Percentiles rank a stretch among this genome's conserved stretches.
Evolutionary conservation across 2,329 filamentous ascomycete species (phyloP).

Genomic region (Aureobasidium melanogenum): DNA sequence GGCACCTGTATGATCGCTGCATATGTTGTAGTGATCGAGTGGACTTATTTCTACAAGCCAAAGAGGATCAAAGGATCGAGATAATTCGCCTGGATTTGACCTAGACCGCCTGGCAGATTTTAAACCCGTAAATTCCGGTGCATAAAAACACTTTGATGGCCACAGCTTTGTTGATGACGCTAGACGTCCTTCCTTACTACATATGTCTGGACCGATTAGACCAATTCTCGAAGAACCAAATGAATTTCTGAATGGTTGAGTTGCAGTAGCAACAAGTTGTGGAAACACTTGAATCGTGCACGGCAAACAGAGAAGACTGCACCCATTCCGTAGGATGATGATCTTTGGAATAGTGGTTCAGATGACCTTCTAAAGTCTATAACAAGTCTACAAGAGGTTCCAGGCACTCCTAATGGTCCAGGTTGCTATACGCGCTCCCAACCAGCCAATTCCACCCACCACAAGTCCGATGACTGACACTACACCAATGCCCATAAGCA

Average conservation of each 20-base stretch:
- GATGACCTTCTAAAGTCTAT: too few relatives aligned
- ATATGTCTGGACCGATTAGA: too few relatives aligned
- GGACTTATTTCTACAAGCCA: neutral
- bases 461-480: conserved; percentile 22
- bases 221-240: too few relatives aligned
- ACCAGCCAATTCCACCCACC: conserved; percentile 9
- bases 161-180: neutral
- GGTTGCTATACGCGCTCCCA: neutral
- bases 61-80: neutral
- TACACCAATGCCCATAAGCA: conserved; percentile 32
- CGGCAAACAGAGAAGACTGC: neutral
- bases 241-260: too few relatives aligned
- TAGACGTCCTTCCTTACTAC: too few relatives aligned
- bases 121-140: neutral
- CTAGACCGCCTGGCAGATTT: conserved; percentile 3
- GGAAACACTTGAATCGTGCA: too few relatives aligned
- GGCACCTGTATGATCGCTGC: conserved; percentile 13
- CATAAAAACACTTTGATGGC: neutral
- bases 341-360: neutral
- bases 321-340: neutral
- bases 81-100: neutral
- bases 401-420: neutral
- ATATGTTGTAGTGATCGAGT: neutral
- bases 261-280: neutral
- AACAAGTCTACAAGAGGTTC: neutral